These are phyloP conservation scores for Xylariaceae sp. DNA, from an alignment of 2,329 filamentous ascomycete species.

Conservation along the genomic window DNA sequence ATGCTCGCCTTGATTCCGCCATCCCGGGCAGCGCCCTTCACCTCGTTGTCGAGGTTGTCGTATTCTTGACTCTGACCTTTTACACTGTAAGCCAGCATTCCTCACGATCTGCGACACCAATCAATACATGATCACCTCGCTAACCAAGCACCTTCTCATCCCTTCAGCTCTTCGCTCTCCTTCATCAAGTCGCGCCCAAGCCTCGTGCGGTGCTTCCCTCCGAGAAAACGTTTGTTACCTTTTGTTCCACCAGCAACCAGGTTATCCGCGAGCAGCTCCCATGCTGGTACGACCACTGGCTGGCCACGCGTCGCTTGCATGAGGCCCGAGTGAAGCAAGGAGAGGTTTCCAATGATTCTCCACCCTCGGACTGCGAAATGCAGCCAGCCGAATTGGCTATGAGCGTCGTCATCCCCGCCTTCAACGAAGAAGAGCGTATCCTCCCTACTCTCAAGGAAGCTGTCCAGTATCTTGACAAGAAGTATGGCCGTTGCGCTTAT, in stretches of 20 bases:
- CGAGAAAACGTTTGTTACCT: conserved; percentile 81
- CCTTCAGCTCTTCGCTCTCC: conserved; percentile 56
- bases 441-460: conserved; percentile 85
- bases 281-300: conserved; percentile 81
- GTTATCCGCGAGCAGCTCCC: conserved; percentile 55
- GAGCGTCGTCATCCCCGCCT: conserved; percentile 89
- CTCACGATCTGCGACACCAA: background rate
- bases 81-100: conserved; percentile 34
- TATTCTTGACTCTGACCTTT: conserved; percentile 33
- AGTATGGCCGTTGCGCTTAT: conserved; percentile 55
- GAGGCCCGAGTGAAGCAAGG: conserved; percentile 34
- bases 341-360: conserved; percentile 9
- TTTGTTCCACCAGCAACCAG: conserved; percentile 59
- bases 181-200: conserved; percentile 72
- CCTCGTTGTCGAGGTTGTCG: conserved; percentile 34
- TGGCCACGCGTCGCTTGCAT: conserved; percentile 52
- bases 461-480: conserved; percentile 73
- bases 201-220: conserved; percentile 68
- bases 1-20: conserved; percentile 15
- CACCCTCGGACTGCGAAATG: conserved; percentile 44
- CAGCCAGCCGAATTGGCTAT: conserved; percentile 77
- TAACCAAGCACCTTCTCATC: conserved; percentile 6
- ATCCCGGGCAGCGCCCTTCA: conserved; percentile 37
- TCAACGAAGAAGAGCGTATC: conserved; percentile 85
- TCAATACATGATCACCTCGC: background rate